Percentiles rank a stretch among this genome's conserved stretches.
These are phyloP conservation scores for Claviceps cyperi DNA, from an alignment of 2,329 filamentous ascomycete species.

Conservation along the genomic window DNA sequence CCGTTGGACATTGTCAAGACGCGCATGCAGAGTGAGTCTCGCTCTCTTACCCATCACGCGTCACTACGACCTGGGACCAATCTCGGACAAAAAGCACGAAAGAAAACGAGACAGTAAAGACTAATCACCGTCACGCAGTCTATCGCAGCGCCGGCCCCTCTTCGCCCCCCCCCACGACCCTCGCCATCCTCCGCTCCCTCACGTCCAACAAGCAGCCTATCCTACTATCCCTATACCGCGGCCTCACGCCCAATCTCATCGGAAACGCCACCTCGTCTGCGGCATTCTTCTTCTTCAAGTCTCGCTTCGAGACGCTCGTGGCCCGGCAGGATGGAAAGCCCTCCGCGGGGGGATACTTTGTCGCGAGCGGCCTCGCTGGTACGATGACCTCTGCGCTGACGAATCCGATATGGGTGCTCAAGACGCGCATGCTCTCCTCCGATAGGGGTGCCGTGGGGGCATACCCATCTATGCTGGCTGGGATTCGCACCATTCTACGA, in stretches of 20 bases:
- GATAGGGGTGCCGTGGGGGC: constrained; percentile 61
- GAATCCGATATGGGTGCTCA: constrained; percentile 96
- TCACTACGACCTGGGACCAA: no score
- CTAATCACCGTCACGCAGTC: constrained; percentile 22
- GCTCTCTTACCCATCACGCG: not conserved
- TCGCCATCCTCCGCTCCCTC: constrained; percentile 37
- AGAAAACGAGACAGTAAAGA: not conserved
- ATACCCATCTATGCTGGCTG: constrained; percentile 64
- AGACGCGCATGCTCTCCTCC: constrained; percentile 89
- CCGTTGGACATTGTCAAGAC: constrained; percentile 96
- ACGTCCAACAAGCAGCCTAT: constrained; percentile 34
- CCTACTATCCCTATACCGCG: constrained; percentile 66
- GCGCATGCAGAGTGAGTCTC: constrained; percentile 63
- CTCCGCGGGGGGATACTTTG: constrained; percentile 59
- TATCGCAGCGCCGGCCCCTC: constrained; percentile 29
- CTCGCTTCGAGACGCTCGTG: constrained; percentile 34
- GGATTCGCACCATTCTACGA: constrained; percentile 49
- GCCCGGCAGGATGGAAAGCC: constrained; percentile 13
- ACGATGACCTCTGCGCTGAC: constrained; percentile 67
- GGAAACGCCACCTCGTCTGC: constrained; percentile 87
- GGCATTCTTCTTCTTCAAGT: constrained; percentile 75
- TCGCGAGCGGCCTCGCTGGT: constrained; percentile 57
- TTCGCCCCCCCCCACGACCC: constrained; percentile 27
- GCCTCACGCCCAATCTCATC: constrained; percentile 76
- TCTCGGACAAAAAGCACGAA: not conserved